Conservation (phyloP, 495 filamentous ascomycete species). For the Aspergillus kassunensis region DNA sequence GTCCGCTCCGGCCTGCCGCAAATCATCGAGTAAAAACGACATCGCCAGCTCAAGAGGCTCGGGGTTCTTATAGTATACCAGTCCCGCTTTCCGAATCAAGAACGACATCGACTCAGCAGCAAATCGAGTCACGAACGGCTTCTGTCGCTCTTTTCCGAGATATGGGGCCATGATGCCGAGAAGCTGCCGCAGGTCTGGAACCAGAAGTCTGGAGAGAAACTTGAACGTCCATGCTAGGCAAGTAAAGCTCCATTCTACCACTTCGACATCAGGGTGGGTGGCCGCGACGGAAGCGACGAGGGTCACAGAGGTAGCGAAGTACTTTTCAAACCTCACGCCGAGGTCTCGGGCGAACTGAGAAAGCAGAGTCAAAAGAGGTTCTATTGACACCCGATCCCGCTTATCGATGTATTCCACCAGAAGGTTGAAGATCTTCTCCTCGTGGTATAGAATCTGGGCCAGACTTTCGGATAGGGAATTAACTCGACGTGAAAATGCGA, state of each 20-base stretch:
- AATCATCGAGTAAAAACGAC: constrained; percentile 62
- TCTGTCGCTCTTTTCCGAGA: constrained; percentile 77
- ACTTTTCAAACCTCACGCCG: constrained; percentile 79
- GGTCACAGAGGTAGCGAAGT: constrained; percentile 68
- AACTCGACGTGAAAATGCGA: constrained; percentile 66
- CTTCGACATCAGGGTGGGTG: constrained; percentile 63
- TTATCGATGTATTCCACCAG: constrained; percentile 74
- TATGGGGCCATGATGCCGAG: constrained; percentile 80
- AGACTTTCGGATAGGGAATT: constrained; percentile 79
- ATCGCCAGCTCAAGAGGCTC: constrained; percentile 63
- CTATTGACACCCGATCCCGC: constrained; percentile 68
- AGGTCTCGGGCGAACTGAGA: constrained; percentile 90
- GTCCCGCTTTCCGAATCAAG: constrained; percentile 79
- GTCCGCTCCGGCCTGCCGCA: constrained; percentile 49
- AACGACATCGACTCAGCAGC: constrained; percentile 95
- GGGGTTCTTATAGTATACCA: constrained; percentile 66
- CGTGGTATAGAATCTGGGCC: constrained; percentile 83
- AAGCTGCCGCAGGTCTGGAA: constrained; percentile 78
- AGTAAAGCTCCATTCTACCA: constrained; percentile 94
- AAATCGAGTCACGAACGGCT: constrained; percentile 80
- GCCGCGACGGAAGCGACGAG: constrained; percentile 63
- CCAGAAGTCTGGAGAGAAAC: constrained; percentile 81
- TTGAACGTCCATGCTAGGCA: constrained; percentile 96
- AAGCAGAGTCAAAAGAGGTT: constrained; percentile 79
- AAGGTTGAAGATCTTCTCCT: constrained; percentile 74